Evolutionary conservation across 257 asterid genomes (phyloP), one percentile per base, ranked within the genome.

Genomic region (Jacaranda copaia): DNA sequence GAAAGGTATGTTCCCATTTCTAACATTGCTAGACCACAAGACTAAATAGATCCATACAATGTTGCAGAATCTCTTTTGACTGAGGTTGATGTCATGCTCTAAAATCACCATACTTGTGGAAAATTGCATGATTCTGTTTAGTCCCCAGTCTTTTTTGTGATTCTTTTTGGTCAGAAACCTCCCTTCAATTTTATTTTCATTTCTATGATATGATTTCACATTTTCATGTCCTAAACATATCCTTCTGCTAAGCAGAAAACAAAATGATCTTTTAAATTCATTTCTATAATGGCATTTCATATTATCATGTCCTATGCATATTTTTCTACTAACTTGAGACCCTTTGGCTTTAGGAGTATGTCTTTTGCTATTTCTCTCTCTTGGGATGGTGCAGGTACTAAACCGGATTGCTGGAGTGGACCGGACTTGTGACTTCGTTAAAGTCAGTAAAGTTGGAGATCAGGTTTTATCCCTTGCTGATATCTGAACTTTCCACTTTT

Each of bases 331-430:
- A 62, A 46, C 51, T 9, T 10, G 5, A 15, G 61, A 67, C 20
- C 12, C 8, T 79, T 15, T 49, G 67, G 15, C 20, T 62, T 18
- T 35, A 5, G 16, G 55, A 46, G 10, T 51, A 16, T 45, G 5
- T 61, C 40, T 55, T 53, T 64, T 63, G 6, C 79, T 59, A 39
- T 67, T 8, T 3, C 55, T 62, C 62, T 62, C 43, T 63, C 52
- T 61, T 19, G 64, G 74, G 8, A 62, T 72, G 78, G 77, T 68
- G 58, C 84, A 96, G 99, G 84, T 55, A 68, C 81, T 96, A 69
- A 96, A 96, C 86, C 91, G 87, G 45, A 67, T 16, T 74, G 97
- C 91, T 53, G 96, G 99, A 73, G 77, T 96, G 68, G 93, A 89
- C 52, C 81, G 60, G 75, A 87, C 94, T 53, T 96, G 98, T 83